Evolutionary conservation across 805 yeast species (phyloP).

Genomic region (Pichia ethanolica): DNA sequence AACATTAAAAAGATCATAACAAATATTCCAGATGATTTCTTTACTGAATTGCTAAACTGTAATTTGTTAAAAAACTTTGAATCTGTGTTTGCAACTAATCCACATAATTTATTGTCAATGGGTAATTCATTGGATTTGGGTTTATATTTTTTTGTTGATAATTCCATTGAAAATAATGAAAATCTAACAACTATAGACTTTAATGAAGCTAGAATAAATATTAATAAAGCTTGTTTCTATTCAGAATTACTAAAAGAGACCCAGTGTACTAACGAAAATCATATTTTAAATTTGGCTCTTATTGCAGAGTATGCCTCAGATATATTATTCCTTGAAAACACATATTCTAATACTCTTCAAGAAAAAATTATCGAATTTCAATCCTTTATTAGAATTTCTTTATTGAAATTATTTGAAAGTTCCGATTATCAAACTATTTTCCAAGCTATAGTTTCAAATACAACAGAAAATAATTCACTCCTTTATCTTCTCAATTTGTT

Average conservation of each 20-base stretch:
- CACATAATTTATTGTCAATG: constrained; percentile 13
- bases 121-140: constrained; percentile 21
- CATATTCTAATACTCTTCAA: constrained; percentile 3
- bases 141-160: constrained; percentile 11
- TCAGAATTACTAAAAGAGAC: background rate
- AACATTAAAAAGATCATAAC: constrained; percentile 6
- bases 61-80: constrained; percentile 3
- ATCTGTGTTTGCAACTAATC: constrained; percentile 1
- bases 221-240: constrained; percentile 8
- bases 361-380: constrained; percentile 10
- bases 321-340: constrained; percentile 3
- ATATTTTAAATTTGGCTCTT: constrained; percentile 31
- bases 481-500: background rate
- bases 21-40: background rate
- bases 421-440: background rate
- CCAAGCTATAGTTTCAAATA: background rate
- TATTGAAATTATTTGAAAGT: background rate
- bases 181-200: background rate
- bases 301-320: constrained; percentile 29
- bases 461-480: background rate
- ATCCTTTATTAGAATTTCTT: background rate
- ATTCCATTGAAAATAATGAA: background rate
- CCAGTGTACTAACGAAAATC: constrained; percentile 7
- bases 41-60: background rate
- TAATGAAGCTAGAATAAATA: background rate